Conservation (phyloP, 306 rosid species). For the Sindora glabra region DNA sequence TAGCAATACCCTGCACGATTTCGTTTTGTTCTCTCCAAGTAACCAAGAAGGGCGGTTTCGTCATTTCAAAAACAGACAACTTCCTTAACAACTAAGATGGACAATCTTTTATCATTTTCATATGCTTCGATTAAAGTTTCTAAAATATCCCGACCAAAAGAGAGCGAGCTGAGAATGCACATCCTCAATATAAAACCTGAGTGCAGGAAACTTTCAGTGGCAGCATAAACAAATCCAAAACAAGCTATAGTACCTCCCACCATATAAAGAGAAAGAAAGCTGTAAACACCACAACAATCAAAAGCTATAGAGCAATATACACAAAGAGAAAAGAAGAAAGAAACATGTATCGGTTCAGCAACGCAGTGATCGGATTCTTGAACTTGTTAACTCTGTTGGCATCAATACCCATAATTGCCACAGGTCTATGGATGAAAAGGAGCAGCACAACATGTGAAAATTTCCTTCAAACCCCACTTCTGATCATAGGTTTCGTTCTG, state of each 20-base stretch:
- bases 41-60: slow-evolving; percentile 23
- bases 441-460: slow-evolving; percentile 75
- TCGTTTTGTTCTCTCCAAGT: neutral
- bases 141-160: neutral
- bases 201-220: slow-evolving; percentile 4
- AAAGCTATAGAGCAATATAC: neutral
- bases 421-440: slow-evolving; percentile 87
- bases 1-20: too few relatives aligned
- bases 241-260: slow-evolving; percentile 18
- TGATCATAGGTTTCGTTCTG: slow-evolving; percentile 70
- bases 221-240: slow-evolving; percentile 8
- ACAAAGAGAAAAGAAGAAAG: neutral
- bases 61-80: neutral
- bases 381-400: slow-evolving; percentile 79
- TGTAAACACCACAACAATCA: slow-evolving; percentile 6
- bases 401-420: slow-evolving; percentile 89
- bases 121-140: slow-evolving; percentile 18
- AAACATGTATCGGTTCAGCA: slow-evolving; percentile 73
- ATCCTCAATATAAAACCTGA: slow-evolving; percentile 16
- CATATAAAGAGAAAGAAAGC: slow-evolving; percentile 28
- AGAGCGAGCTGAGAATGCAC: slow-evolving; percentile 6
- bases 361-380: slow-evolving; percentile 85
- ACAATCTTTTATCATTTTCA: slow-evolving; percentile 17
- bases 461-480: slow-evolving; percentile 81
- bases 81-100: slow-evolving; percentile 54